Conservation (phyloP, 768 basidiomycete genomes). For the Mycena epipterygia region DNA sequence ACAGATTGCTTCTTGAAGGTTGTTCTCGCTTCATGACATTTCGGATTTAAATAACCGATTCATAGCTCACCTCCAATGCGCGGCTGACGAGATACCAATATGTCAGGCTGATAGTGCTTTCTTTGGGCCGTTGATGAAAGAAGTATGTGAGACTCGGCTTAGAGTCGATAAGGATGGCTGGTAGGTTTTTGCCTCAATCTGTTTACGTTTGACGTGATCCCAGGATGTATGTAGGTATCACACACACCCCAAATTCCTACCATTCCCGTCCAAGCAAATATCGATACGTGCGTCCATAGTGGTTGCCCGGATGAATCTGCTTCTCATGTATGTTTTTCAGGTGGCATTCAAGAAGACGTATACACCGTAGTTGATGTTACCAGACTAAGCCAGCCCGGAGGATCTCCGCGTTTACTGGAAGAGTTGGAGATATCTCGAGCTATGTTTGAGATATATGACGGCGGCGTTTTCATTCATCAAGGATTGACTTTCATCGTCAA, state of each 20-base stretch:
- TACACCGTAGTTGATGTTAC: slow-evolving; percentile 82
- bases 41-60: not conserved
- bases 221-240: slow-evolving; percentile 72
- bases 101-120: slow-evolving; percentile 73
- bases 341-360: slow-evolving; percentile 81
- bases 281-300: slow-evolving; percentile 66
- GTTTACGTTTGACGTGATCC: not conserved
- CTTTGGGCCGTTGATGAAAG: slow-evolving; percentile 74
- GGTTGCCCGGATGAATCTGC: not conserved
- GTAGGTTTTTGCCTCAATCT: slow-evolving; percentile 51
- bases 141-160: slow-evolving; percentile 74
- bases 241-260: slow-evolving; percentile 82
- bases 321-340: slow-evolving; percentile 39
- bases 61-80: slow-evolving; percentile 88
- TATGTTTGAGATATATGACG: slow-evolving; percentile 91
- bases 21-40: not conserved
- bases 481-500: slow-evolving; percentile 85
- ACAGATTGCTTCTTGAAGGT: slow-evolving; percentile 80
- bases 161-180: slow-evolving; percentile 84
- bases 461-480: slow-evolving; percentile 94
- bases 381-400: slow-evolving; percentile 49
- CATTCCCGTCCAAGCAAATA: slow-evolving; percentile 79
- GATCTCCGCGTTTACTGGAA: slow-evolving; percentile 68
- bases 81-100: slow-evolving; percentile 88
- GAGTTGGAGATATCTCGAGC: slow-evolving; percentile 88